Evolutionary conservation across 2,329 filamentous ascomycete genomes (phyloP), one percentile per base, ranked within the genome.

Genomic region (Ophiostoma populinum): DNA sequence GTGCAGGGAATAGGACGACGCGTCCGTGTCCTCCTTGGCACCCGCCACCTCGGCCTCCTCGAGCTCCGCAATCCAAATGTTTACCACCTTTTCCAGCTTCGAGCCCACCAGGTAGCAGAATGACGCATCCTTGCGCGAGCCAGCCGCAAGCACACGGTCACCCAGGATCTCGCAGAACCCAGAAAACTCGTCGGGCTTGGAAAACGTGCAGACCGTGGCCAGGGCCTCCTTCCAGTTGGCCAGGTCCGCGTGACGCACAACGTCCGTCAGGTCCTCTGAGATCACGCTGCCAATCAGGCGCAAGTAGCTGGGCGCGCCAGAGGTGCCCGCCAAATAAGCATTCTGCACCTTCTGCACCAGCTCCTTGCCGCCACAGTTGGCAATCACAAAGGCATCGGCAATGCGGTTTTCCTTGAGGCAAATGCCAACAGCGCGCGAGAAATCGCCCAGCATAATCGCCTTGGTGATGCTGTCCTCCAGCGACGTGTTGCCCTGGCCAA

Each of bases 31-130:
- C 42, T 76, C 68, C 47, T 83, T 67, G 42, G 92, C 62, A 10
- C 73, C 75, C 29, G 74, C 72, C 47, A 78, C 71, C 55, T 94
- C 85, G 17, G 75, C 70, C 56, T 95, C 85, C 45, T 83, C 70
- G 12, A 95, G 70, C 55, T 95, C 86, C 34, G 80, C 67, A 36
- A 87, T 77, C 90, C 90, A 98, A 50, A 95, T 94, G 24, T 69
- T 69, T 30, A 95, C 81, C 17, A 95, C 87, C 67, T 98, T 98
- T 56, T 98, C 87, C 5, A 98, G 67, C 59, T 94, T 95, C 13
- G 87, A 92, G 40, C 90, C 87, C 29, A 87, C 85, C 41, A 98
- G 62, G 56, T 86, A 98, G 57, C 92, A 98, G 67, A 98, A 92
- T 1, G 83, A 86, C 22, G 90, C 90, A 55, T 98, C 82, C 53